These are phyloP conservation scores for Cladosporium sp. DNA, from an alignment of 2,329 filamentous ascomycete species.

Conservation along the genomic window DNA sequence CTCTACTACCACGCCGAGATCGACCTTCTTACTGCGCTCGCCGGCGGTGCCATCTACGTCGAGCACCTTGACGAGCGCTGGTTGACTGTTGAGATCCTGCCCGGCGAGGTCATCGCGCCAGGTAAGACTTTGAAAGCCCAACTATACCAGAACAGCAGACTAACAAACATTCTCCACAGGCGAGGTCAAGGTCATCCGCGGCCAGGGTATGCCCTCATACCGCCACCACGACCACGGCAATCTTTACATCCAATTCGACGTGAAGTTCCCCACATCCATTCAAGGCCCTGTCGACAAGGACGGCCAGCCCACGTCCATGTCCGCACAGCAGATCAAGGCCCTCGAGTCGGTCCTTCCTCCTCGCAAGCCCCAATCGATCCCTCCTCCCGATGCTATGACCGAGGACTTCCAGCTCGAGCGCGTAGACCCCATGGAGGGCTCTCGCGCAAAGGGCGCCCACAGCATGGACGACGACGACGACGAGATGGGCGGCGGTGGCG, in stretches of 20 bases:
- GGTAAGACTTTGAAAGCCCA: conserved; percentile 58
- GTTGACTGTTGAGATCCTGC: conserved; percentile 88
- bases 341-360: conserved; percentile 84
- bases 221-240: conserved; percentile 95
- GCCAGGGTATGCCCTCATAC: conserved; percentile 95
- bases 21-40: conserved; percentile 90
- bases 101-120: conserved; percentile 91
- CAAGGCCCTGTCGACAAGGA: conserved; percentile 41
- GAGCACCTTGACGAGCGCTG: conserved; percentile 98
- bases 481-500: conserved; percentile 61
- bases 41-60: conserved; percentile 84
- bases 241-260: conserved; percentile 94
- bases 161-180: conserved; percentile 52
- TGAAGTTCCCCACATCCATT: conserved; percentile 79
- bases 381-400: conserved; percentile 83
- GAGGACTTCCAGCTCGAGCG: conserved; percentile 88
- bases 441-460: conserved; percentile 62
- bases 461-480: conserved; percentile 65
- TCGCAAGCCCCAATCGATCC: conserved; percentile 62
- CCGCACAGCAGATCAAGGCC: conserved; percentile 70
- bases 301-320: conserved; percentile 43
- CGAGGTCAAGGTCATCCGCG: conserved; percentile 87
- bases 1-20: conserved; percentile 94
- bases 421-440: conserved; percentile 65
- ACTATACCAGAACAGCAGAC: conserved; percentile 10